These are phyloP conservation scores for Pseudomonodictys pantanalensis DNA, from an alignment of 495 filamentous ascomycete species.

Conservation along the genomic window DNA sequence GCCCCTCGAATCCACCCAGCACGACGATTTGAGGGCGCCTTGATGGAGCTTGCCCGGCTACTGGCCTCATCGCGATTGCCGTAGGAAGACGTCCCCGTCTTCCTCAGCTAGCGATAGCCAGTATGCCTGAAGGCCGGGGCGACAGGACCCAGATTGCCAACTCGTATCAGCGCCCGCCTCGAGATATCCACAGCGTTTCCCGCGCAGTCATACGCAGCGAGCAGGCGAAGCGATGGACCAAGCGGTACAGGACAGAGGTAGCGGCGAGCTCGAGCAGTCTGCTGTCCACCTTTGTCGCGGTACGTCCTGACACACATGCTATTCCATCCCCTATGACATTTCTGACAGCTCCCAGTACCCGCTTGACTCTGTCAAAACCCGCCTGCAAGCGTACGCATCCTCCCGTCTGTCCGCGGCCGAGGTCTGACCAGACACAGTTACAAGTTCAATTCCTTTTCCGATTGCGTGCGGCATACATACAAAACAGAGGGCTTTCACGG, in stretches of 20 bases:
- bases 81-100: conserved; percentile 56
- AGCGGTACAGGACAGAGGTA: conserved; percentile 75
- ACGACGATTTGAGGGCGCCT: conserved; percentile 31
- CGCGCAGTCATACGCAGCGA: conserved; percentile 31
- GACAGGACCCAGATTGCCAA: conserved; percentile 14
- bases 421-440: conserved; percentile 49
- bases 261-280: conserved; percentile 72
- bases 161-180: conserved; percentile 5
- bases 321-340: not conserved
- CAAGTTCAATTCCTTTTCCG: conserved; percentile 63
- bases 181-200: conserved; percentile 16
- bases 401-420: not conserved
- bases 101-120: conserved; percentile 42
- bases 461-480: conserved; percentile 72
- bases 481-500: conserved; percentile 66
- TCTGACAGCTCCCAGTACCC: conserved; percentile 57
- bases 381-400: conserved; percentile 65
- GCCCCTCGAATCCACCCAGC: not conserved
- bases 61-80: conserved; percentile 57
- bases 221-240: conserved; percentile 60
- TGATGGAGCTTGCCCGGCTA: conserved; percentile 62
- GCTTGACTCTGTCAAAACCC: conserved; percentile 79
- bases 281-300: conserved; percentile 66
- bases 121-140: conserved; percentile 50
- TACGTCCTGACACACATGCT: conserved; percentile 34